Base-by-base conservation (phyloP, 1,284 basidiomycete genomes). In the Omphalotus olearius region DNA sequence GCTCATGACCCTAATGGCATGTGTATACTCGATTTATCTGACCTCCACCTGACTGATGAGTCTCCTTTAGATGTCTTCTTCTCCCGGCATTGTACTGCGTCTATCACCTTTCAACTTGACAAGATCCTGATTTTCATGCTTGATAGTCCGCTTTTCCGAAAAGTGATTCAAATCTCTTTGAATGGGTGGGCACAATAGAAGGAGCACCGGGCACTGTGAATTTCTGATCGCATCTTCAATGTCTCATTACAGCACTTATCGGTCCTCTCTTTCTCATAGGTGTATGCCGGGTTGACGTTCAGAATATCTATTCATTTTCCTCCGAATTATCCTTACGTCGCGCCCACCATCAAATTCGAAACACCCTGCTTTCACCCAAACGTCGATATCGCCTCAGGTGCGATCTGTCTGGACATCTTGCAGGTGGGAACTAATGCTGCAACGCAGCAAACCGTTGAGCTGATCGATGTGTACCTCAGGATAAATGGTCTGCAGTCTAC, bases 401-500 rank as follows among this genome's bases (percentile, higher is more conserved):
- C 87, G 28, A 92, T 93, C 59, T 93, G 91, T 67, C 74, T 93
- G 42, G 90, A 92, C 62, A 91, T 91, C 60, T 69, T 91, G 41
- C 88, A 91, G 76, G 87, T 82, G 50, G 20, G 71, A 57, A 50
- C 5, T 16, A 7, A 33, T 13, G 30, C 30, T 4, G 13, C 30
- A 3, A 4, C 3, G 3, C 3, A 3, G 9, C 2, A 33, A 13
- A 23, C 23, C 30, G 7, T 9, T 33, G 30, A 33, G 3, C 37
- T 47, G 42, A 48, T 30, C 30, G 39, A 20, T 46, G 23, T 14
- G 23, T 49, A 33, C 33, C 40, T 50, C 57, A 93, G 86, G 90
- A 93, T 67, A 89, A 93, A 64, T 93, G 91, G 91, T 91, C 88
- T 10, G 91, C 91, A 7, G 85, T 93, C 2, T 91, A 93, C 65